Evolutionary conservation across 2,329 filamentous ascomycete species (phyloP).

Genomic region (Pyricularia grisea): DNA sequence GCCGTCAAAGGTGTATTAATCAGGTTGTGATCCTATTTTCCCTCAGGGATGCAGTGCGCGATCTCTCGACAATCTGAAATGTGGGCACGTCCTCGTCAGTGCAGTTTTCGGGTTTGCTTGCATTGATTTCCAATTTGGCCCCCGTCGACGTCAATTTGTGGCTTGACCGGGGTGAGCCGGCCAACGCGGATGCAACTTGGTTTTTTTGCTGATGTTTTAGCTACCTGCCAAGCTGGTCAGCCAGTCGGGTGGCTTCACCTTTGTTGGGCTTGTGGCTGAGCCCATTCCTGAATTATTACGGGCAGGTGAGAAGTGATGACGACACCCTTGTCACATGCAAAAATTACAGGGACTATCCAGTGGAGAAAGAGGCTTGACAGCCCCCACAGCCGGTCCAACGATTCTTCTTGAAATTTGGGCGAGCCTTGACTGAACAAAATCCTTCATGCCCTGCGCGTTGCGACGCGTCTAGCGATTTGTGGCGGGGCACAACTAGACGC

Average conservation of each 20-base stretch:
- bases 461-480: not conserved
- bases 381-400: not conserved
- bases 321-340: not conserved
- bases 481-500: not conserved
- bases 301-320: not conserved
- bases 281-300: not conserved
- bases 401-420: not conserved
- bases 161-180: not conserved
- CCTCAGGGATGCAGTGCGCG: not conserved
- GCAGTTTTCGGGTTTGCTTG: not conserved
- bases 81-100: not conserved
- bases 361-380: not conserved
- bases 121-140: constrained; percentile 1
- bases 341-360: not conserved
- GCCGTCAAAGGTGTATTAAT: too few species aligned
- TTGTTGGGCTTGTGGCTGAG: constrained; percentile 1
- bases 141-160: constrained; percentile 6
- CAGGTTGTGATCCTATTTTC: not conserved
- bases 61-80: not conserved
- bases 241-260: not conserved
- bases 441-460: not conserved
- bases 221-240: not conserved
- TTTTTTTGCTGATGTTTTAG: not conserved
- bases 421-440: not conserved
- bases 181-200: not conserved